Evolutionary conservation across 345 rosid genomes (phyloP).

Genomic region (Excoecaria cochinchinensis): DNA sequence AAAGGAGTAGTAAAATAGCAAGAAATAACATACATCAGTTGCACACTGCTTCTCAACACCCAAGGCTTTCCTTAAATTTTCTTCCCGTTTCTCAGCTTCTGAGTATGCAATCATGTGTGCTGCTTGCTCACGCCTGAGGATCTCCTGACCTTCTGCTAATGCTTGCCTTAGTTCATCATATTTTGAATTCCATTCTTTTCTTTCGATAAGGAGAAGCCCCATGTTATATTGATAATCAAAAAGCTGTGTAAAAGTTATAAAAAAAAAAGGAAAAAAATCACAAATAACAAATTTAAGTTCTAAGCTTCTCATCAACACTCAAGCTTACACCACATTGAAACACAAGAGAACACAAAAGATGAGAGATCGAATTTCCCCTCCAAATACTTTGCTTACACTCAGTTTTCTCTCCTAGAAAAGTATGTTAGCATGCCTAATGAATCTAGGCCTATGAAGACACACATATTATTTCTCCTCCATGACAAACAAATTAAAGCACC

Average conservation of each 20-base stretch:
- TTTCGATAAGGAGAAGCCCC: constrained; percentile 90
- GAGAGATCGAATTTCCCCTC: background rate
- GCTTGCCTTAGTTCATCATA: constrained; percentile 54
- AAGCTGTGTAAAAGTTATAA: constrained; percentile 37
- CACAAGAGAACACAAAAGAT: background rate
- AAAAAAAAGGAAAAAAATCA: background rate
- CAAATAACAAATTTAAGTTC: background rate
- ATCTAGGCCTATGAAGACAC: background rate
- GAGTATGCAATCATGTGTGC: constrained; percentile 58
- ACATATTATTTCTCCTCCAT: background rate
- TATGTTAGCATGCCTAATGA: background rate
- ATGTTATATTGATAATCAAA: constrained; percentile 82
- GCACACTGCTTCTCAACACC: constrained; percentile 55
- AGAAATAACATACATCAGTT: constrained; percentile 50
- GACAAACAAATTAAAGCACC: background rate
- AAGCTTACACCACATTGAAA: background rate
- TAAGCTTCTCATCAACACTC: background rate
- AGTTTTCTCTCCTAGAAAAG: background rate
- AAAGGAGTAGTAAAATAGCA: background rate
- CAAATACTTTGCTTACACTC: background rate
- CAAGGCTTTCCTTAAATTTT: constrained; percentile 63
- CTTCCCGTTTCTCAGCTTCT: constrained; percentile 69
- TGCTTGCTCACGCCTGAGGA: constrained; percentile 67
- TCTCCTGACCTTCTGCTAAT: constrained; percentile 59
- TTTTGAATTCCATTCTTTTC: constrained; percentile 57